phyloP scores from a whole-genome alignment of 2,329 filamentous ascomycete species.

The Fusarium denticulatum region DNA sequence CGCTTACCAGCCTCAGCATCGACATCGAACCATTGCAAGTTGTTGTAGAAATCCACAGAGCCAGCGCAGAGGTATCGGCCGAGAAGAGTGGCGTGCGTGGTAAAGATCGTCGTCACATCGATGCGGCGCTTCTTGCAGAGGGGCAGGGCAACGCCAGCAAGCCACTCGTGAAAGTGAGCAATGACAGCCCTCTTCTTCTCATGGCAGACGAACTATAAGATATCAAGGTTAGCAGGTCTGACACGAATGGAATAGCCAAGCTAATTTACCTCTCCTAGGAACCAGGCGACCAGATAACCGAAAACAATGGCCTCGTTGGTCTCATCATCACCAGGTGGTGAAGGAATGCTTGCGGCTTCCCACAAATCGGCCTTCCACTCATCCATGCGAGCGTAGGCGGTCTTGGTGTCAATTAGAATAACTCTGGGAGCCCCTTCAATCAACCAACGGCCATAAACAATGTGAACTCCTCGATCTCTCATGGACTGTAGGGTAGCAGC shows the following conservation, averaged over 20 bases:
- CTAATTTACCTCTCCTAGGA: constrained; percentile 85
- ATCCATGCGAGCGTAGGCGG: constrained; percentile 87
- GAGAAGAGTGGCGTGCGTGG: constrained; percentile 93
- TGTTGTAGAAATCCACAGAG: constrained; percentile 99
- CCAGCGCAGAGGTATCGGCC: constrained; percentile 97
- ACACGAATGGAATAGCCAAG: background rate
- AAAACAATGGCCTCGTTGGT: constrained; percentile 98
- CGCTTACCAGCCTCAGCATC: constrained; percentile 97
- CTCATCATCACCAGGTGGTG: constrained; percentile 89
- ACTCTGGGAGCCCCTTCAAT: constrained; percentile 96
- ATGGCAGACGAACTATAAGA: constrained; percentile 83
- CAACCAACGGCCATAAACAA: constrained; percentile 95
- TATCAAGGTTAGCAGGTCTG: constrained; percentile 22
- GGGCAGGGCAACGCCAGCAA: constrained; percentile 91
- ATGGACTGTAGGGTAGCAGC: constrained; percentile 88
- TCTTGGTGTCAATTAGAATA: constrained; percentile 92
- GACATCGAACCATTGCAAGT: constrained; percentile 95
- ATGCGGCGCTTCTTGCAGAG: constrained; percentile 93
- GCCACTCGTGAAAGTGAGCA: constrained; percentile 99
- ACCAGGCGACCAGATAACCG: constrained; percentile 97
- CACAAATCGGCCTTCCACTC: constrained; percentile 98
- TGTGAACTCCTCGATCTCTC: constrained; percentile 88
- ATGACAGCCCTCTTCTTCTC: constrained; percentile 93
- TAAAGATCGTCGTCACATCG: constrained; percentile 98
- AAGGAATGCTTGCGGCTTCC: constrained; percentile 93